A percentile compares a stretch with the other conserved stretches of the same genome.
phyloP scores from a whole-genome alignment of 305 asterid species.

The Rubia occidens region DNA sequence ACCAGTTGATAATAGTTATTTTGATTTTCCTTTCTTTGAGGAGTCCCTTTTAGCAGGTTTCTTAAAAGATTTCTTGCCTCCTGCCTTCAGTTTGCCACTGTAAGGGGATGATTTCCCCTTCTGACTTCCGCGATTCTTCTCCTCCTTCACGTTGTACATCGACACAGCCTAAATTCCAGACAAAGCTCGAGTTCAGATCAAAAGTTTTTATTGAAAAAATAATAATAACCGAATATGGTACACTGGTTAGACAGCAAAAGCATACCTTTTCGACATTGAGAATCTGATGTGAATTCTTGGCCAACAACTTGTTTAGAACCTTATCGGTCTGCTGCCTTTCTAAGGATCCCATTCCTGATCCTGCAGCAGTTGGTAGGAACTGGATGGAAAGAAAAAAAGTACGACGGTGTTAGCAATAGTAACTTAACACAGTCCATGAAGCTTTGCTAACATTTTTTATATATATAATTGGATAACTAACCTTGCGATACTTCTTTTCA shows the following conservation, averaged over 20 bases:
- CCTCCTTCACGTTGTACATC: conserved; percentile 78
- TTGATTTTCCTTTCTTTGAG: conserved; percentile 49
- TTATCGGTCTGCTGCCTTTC: conserved; percentile 84
- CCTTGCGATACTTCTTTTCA: conserved; percentile 90
- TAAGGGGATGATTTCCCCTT: conserved; percentile 34
- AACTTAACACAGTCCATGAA: not conserved
- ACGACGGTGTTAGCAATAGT: not conserved
- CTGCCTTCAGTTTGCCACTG: conserved; percentile 48
- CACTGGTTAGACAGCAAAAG: not conserved
- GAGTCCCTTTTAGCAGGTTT: conserved; percentile 39
- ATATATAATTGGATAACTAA: conserved; percentile 19
- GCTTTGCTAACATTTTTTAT: not conserved
- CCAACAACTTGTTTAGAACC: conserved; percentile 63
- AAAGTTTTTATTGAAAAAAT: not conserved
- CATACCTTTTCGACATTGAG: conserved; percentile 82
- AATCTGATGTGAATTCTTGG: conserved; percentile 73
- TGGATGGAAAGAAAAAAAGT: conserved; percentile 27
- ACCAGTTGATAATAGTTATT: conserved; percentile 21
- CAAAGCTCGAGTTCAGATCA: conserved; percentile 9
- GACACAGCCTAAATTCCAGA: conserved; percentile 60
- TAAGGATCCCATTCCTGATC: conserved; percentile 82
- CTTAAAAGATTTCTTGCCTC: conserved; percentile 57
- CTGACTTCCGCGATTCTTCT: conserved; percentile 49
- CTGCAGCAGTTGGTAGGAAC: conserved; percentile 86
- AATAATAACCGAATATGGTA: not conserved